phyloP scores from a whole-genome alignment of 768 basidiomycete genomes.

The Hydnum rufescens region DNA sequence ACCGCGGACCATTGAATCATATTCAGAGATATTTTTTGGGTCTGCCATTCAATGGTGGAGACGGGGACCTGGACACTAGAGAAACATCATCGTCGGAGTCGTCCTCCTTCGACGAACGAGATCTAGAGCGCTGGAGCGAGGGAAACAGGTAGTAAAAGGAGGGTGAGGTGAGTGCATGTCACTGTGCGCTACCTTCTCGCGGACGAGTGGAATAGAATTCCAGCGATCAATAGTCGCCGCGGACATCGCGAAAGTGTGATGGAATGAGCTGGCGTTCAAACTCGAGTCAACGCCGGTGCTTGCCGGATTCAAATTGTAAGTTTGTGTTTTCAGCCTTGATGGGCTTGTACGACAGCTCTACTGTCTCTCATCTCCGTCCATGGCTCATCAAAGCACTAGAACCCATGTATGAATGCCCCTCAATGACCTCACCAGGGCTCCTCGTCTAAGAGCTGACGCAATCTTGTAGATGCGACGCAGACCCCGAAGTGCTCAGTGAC shows the following conservation, averaged over 20 bases:
- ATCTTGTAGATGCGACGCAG: conserved; percentile 71
- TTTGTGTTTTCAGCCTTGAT: no score
- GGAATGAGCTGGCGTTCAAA: not conserved
- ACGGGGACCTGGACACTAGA: conserved; percentile 55
- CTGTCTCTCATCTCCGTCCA: conserved; percentile 45
- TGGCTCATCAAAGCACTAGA: conserved; percentile 82
- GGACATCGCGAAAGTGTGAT: conserved; percentile 29
- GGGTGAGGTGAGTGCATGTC: conserved; percentile 33
- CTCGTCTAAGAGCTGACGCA: conserved; percentile 2
- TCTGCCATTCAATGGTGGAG: conserved; percentile 45
- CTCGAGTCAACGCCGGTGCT: not conserved
- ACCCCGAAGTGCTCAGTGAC: conserved; percentile 81
- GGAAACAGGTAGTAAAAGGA: conserved; percentile 21
- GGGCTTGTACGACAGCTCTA: conserved; percentile 15
- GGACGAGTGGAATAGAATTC: conserved; percentile 43
- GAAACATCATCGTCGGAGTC: conserved; percentile 33
- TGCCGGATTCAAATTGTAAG: no score
- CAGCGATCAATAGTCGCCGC: conserved; percentile 43
- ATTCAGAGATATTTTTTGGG: conserved; percentile 26
- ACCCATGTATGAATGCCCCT: conserved; percentile 52
- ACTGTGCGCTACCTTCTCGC: conserved; percentile 9
- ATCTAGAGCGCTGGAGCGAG: conserved; percentile 41
- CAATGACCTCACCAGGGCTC: not conserved
- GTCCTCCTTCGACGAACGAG: conserved; percentile 14
- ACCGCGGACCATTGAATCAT: conserved; percentile 41